Base-by-base conservation (phyloP, 2,329 filamentous ascomycete genomes). In the Geosmithia putterillii region DNA sequence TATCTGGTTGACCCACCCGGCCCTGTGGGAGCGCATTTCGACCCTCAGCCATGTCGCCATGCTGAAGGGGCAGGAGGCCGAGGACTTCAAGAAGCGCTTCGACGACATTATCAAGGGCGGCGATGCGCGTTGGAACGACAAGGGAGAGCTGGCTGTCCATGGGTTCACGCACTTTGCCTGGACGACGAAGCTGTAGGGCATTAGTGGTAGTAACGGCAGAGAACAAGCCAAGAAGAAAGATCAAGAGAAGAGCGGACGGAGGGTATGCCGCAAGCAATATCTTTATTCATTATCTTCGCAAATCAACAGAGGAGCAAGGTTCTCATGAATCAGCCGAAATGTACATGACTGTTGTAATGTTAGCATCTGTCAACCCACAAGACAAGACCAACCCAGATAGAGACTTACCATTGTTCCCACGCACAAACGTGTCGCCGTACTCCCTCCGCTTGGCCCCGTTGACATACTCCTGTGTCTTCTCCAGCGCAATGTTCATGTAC, bases 401-500 rank as follows among this genome's bases (percentile, higher is more conserved):
- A 15, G 19, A 53, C 66, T 57, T 53, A 94, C 90, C 90, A 57
- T 96, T 96, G 67, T 96, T 96, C 53, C 90, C 90, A 62, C 90
- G 77, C 45, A 96, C 85, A 61, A 96, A 96, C 5, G 90, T 87
- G 70, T 96, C 90, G 7, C 90, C 90, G 60, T 95, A 95, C 44
- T 77, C 84, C 55, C 86, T 76, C 54, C 84, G 76, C 64, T 90
- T 79, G 50, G 80, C 76, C 37, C 89, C 90, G 57, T 94, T 83
- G 52, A 95, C 83, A 54, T 82, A 88, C 66, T 98, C 92, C 51
- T 86, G 82, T 18, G 88, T 94, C 67, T 95, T 92, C 64, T 98
- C 92, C 23, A 98, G 76, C 12, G 92, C 90, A 60, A 98, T 95
- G 67, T 98, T 98, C 92, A 98, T 98, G 67, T 96, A 98, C 42